Base-by-base conservation (phyloP, 805 yeast species). In the Wickerhamomyces xylosicus region DNA sequence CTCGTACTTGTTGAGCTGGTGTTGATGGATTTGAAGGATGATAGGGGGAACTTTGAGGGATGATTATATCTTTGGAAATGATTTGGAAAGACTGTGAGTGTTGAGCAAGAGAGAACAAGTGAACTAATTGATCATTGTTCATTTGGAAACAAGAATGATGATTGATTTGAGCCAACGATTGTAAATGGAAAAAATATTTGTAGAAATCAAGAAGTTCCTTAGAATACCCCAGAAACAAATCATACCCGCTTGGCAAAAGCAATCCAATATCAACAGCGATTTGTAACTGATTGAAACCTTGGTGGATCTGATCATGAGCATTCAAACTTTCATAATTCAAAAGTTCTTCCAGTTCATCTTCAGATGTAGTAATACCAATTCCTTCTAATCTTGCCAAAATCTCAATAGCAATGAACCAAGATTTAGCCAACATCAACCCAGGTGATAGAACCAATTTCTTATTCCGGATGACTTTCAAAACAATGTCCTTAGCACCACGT, bases 401-500 rank as follows among this genome's bases (percentile, higher is more conserved):
- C 48, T 77, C 83, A 41, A 76, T 66, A 1, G 74, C 65, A 3
- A 69, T 59, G 50, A 70, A 77, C 84, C 84, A 77, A 22, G 63
- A 58, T 41, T 72, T 69, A 1, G 78, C 64, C 17, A 74, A 47
- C 1, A 70, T 59, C 35, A 66, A 59, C 3, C 75, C 39, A 9
- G 54, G 52, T 2, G 54, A 50, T 25, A 25, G 14, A 7, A 25
- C 29, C 29, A 25, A 25, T 11, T 45, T 46, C 20, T 47, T 41
- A 57, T 42, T 45, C 22, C 47, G 46, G 49, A 41, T 48, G 39
- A 73, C 72, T 45, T 72, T 75, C 37, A 75, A 56, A 13, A 79
- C 59, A n/a, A 79, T 52, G 41, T 74, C 80, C 47, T 76, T 77
- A 0, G 83, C 84, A 2, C 82, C 84, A 42, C 71, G 56, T n/a